phyloP scores from a whole-genome alignment of 164 flowering plant species.

The Chloranthus sessilifolius region DNA sequence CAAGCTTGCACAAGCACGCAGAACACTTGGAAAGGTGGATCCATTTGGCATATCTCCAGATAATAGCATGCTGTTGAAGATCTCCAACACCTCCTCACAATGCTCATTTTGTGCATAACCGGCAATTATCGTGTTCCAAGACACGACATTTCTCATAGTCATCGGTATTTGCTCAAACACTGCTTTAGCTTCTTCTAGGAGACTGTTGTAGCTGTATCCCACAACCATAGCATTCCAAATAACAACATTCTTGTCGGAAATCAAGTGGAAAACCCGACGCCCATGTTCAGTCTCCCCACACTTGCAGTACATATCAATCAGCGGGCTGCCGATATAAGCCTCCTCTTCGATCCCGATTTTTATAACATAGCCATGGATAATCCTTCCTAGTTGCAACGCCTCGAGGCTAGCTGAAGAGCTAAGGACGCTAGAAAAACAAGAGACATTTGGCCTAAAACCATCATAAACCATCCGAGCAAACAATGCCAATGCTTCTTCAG shows the following conservation, averaged over 20 bases:
- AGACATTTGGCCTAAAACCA: constrained; percentile 21
- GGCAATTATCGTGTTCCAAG: constrained; percentile 51
- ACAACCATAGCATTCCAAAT: constrained; percentile 58
- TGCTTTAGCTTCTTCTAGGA: constrained; percentile 39
- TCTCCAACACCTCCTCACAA: constrained; percentile 38
- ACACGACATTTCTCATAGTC: constrained; percentile 29
- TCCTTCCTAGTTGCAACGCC: constrained; percentile 16
- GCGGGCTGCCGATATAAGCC: constrained; percentile 40
- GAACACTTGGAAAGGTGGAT: constrained; percentile 45
- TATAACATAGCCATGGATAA: constrained; percentile 20
- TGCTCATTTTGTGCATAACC: constrained; percentile 37
- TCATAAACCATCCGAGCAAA: constrained; percentile 14
- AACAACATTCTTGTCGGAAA: constrained; percentile 36
- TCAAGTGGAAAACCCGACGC: constrained; percentile 33
- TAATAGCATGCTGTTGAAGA: constrained; percentile 40
- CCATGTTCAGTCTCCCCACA: constrained; percentile 45
- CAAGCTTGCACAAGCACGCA: constrained; percentile 52
- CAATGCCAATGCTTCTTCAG: constrained; percentile 18
- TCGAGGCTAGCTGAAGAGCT: constrained; percentile 18
- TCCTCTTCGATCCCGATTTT: constrained; percentile 37
- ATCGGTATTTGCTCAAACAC: constrained; percentile 40
- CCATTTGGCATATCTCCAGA: constrained; percentile 42
- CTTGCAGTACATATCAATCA: constrained; percentile 54
- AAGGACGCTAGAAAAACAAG: constrained; percentile 23
- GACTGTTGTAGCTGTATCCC: constrained; percentile 46